Evolutionary conservation across 176 grass and related monocot genomes (phyloP).

Genomic region (Echinochloa phyllopogon): DNA sequence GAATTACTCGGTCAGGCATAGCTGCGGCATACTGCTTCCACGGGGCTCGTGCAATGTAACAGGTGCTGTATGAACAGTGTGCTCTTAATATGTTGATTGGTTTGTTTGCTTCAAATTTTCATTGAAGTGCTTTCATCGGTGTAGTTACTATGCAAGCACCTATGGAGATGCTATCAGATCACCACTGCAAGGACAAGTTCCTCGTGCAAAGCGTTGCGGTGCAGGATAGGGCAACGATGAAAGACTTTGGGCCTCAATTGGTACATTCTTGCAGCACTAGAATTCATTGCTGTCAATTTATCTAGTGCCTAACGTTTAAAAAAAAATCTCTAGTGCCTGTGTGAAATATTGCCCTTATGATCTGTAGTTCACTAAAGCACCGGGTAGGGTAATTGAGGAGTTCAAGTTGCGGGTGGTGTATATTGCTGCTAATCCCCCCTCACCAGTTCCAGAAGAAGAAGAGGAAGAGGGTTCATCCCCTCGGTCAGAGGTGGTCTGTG

Average conservation of each 20-base stretch:
- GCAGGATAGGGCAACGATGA: constrained; percentile 47
- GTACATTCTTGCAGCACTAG: constrained; percentile 21
- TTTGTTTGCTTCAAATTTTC: not conserved
- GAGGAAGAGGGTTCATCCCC: constrained; percentile 67
- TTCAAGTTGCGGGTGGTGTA: constrained; percentile 84
- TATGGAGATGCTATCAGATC: constrained; percentile 59
- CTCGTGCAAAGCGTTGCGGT: constrained; percentile 79
- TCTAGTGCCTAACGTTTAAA: not conserved
- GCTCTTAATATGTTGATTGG: not conserved
- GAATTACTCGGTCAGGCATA: constrained; percentile 80
- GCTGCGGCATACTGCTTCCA: constrained; percentile 68
- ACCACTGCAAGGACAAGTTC: constrained; percentile 97
- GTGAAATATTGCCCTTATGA: constrained; percentile 2
- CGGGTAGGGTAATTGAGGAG: constrained; percentile 76
- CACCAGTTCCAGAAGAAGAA: constrained; percentile 85
- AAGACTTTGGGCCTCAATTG: constrained; percentile 60
- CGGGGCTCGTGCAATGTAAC: constrained; percentile 64
- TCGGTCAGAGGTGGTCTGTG: constrained; percentile 38
- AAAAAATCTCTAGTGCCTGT: not conserved
- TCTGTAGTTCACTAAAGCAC: constrained; percentile 70
- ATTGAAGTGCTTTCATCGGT: constrained; percentile 9
- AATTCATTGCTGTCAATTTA: not conserved
- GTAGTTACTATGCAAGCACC: constrained; percentile 84
- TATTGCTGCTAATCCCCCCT: constrained; percentile 86
- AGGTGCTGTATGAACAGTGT: constrained; percentile 44